A percentile compares a stretch with the other conserved stretches of the same genome.
These are phyloP conservation scores for Tilletia caries DNA, from an alignment of 1,284 basidiomycete species.

Conservation along the genomic window DNA sequence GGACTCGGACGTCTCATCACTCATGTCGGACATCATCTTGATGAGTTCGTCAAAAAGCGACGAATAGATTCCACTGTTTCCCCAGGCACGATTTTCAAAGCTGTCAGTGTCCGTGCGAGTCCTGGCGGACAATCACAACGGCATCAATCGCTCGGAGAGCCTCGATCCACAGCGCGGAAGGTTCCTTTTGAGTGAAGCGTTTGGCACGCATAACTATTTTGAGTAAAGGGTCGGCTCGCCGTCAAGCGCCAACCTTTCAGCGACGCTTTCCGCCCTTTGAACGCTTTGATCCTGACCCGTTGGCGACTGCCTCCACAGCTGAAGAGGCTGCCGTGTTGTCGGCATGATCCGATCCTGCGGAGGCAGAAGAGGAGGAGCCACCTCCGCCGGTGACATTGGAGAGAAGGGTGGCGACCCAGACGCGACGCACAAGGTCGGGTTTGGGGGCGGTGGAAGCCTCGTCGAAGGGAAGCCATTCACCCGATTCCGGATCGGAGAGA, in stretches of 20 bases:
- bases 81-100: no score
- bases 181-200: no score
- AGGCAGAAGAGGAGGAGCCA: not conserved
- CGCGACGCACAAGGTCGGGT: not conserved
- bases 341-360: not conserved
- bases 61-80: no score
- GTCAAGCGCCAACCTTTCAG: not conserved
- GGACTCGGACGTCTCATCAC: no score
- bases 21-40: no score
- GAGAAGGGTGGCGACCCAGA: slow-evolving; percentile 2
- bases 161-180: no score
- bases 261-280: not conserved
- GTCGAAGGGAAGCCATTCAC: slow-evolving; percentile 37
- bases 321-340: not conserved
- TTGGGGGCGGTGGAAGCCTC: slow-evolving; percentile 14
- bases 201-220: no score
- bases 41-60: no score
- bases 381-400: not conserved
- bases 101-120: no score
- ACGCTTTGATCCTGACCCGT: not conserved
- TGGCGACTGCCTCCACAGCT: not conserved
- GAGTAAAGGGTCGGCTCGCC: no score
- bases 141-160: no score
- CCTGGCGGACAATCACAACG: no score
- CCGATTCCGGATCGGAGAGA: slow-evolving; percentile 33